These are phyloP conservation scores for Neurospora sp. DNA, from an alignment of 495 filamentous ascomycete species.

Conservation along the genomic window DNA sequence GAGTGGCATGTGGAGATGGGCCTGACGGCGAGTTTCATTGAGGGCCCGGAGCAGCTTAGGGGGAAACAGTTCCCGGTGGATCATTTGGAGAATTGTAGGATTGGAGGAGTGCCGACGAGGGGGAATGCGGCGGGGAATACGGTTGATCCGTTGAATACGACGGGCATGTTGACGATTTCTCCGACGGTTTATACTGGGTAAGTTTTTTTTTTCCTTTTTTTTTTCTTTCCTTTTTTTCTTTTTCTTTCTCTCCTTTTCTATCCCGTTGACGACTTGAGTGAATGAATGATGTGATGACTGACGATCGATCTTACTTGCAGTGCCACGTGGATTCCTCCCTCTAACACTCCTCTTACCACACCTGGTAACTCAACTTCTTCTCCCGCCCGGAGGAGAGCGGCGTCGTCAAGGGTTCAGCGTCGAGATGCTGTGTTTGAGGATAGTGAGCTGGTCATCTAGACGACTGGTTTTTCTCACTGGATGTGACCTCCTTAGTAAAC, in stretches of 20 bases:
- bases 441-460: background rate
- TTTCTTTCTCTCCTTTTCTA: no score
- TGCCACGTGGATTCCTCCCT: background rate
- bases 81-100: slow-evolving; percentile 49
- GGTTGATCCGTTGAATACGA: slow-evolving; percentile 48
- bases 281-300: background rate
- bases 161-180: slow-evolving; percentile 35
- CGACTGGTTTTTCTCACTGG: background rate
- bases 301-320: background rate
- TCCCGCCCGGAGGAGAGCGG: background rate
- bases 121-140: slow-evolving; percentile 76
- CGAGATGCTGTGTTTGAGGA: background rate
- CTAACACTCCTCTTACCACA: background rate
- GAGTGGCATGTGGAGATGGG: slow-evolving; percentile 74
- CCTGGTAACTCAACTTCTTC: background rate
- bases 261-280: background rate
- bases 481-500: background rate
- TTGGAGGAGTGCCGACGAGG: slow-evolving; percentile 33
- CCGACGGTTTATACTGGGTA: slow-evolving; percentile 33
- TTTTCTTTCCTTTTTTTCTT: background rate
- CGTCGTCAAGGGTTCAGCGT: background rate
- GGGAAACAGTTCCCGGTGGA: slow-evolving; percentile 50
- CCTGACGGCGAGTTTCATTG: slow-evolving; percentile 60
- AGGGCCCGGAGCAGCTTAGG: slow-evolving; percentile 54
- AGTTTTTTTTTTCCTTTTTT: slow-evolving; percentile 1